Base-by-base conservation (phyloP, 345 rosid species). In the Cardamine chenopodiifolia region DNA sequence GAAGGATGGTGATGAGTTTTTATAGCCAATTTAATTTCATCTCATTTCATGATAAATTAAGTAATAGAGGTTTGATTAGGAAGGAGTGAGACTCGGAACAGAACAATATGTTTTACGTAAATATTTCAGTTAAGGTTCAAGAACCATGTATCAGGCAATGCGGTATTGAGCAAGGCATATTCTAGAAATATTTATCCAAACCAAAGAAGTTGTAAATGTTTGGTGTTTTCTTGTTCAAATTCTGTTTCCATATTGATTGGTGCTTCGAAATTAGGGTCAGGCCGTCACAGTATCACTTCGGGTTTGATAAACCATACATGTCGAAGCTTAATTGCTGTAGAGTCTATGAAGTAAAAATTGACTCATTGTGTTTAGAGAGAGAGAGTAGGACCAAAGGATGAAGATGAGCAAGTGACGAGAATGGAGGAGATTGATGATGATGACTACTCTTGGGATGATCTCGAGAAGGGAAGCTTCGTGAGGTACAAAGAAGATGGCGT, bases 1-100 rank as follows among this genome's bases (percentile, higher is more conserved):
- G 67, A 86, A 66, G 70, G 98, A 93, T 62, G 94, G 92, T 54
- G 96, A 91, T 82, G 86, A 91, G 96, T 97, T 89, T 48, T 32
- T 26, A 7, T 18, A 54, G 17, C 52, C 5, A 8, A 9, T 25
- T 18, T 45, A 20, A 14, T 13, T 57, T 26, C 23, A 47, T 29
- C 14, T 57, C 18, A 23, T 57, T 66, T 48, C 59, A 22, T 66
- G 29, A 59, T 25, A 17, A 35, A 10, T 9, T 2, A 34, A 12
- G 8, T 65, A 15, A 25, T 35, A 20, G 42, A 57, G 61, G 13
- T 25, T 34, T 39, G n/a, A 44, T 44, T 28, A 67, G 19, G 17
- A 35, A 67, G 7, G 23, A 45, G 18, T 39, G 23, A 22, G n/a
- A 26, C 19, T 66, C 7, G 55, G 42, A 45, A 28, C 18, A 45